Evolutionary conservation across 805 yeast genomes (phyloP).

Genomic region (Komagataella mondaviorum): DNA sequence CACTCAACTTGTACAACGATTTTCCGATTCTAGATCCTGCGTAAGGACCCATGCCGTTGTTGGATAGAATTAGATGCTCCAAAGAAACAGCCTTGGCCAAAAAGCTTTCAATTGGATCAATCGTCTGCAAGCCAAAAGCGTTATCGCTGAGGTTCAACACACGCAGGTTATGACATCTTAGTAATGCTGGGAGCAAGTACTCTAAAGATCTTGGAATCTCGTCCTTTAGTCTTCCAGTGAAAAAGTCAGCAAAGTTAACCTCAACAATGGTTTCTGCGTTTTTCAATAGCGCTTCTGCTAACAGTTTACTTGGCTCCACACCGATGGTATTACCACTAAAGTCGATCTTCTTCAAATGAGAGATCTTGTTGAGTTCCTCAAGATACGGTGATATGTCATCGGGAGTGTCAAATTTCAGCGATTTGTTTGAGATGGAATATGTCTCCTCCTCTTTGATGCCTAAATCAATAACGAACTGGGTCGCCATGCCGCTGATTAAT

Average conservation of each 20-base stretch:
- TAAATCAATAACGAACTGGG: conserved; percentile 17
- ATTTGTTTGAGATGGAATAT: conserved; percentile 61
- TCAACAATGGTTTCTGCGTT: conserved; percentile 34
- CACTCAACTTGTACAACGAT: conserved; percentile 61
- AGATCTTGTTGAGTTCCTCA: conserved; percentile 31
- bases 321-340: conserved; percentile 93
- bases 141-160: conserved; percentile 83
- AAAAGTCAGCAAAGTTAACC: conserved; percentile 81
- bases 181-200: conserved; percentile 57
- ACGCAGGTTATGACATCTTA: conserved; percentile 52
- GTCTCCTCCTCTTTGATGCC: conserved; percentile 30
- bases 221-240: conserved; percentile 87
- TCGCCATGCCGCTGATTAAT: conserved; percentile 16
- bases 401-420: conserved; percentile 58
- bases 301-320: conserved; percentile 66
- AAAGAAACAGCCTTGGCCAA: conserved; percentile 64
- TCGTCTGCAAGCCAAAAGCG: conserved; percentile 93
- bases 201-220: conserved; percentile 84
- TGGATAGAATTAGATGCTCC: conserved; percentile 78
- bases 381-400: conserved; percentile 65
- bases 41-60: conserved; percentile 97
- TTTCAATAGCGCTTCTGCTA: conserved; percentile 42
- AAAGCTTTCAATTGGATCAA: conserved; percentile 75
- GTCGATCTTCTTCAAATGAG: conserved; percentile 43
- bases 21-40: conserved; percentile 93